Base-by-base conservation (phyloP, 805 yeast genomes). In the Jamesozyma hellenica region DNA sequence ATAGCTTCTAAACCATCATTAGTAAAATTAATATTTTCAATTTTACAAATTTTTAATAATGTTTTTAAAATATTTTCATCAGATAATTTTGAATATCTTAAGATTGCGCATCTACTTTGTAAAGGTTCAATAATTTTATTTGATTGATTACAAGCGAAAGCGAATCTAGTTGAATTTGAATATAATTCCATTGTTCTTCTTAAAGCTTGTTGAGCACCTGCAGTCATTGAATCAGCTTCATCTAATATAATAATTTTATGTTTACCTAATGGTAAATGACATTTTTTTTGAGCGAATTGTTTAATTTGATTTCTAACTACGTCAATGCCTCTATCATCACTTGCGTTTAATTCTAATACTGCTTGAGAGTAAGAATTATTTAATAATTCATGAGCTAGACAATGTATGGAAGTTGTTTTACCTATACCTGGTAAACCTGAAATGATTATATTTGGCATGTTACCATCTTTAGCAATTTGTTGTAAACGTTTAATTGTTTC, bases 361-460 rank as follows among this genome's bases (percentile, higher is more conserved):
- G 95, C 98, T 48, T 82, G 90, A 28, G 70, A 67, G 50, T 79
- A 79, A 19, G 76, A 65, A 9, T 74, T 74, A 0, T 95, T 95
- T 25, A 92, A 67, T 32, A 92, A 63, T 54, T 83, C 94, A 38
- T 75, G 72, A 0, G 97, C 96, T 23, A 92, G 71, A 64, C 96
- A 88, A 44, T 83, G 84, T 5, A 92, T 76, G 2, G 96, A 82
- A 0, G 98, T 92, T 2, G 98, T 92, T 59, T 92, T 92, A 32
- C 98, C 98, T 41, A 92, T 90, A 50, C 98, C 98, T 2, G 98
- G 98, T 34, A 86, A 65, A 3, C 98, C 95, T n/a, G 92, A 81
- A 34, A 92, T 82, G 51, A 92, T 88, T 74, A 92, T 68, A 63
- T 92, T 96, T 1, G 98, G 97, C 85, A 92, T 82, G 62, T 92